Evolutionary conservation across 2,329 filamentous ascomycete genomes (phyloP), one percentile per base, ranked within the genome.

Genomic region (Neonectria neomacrospora): DNA sequence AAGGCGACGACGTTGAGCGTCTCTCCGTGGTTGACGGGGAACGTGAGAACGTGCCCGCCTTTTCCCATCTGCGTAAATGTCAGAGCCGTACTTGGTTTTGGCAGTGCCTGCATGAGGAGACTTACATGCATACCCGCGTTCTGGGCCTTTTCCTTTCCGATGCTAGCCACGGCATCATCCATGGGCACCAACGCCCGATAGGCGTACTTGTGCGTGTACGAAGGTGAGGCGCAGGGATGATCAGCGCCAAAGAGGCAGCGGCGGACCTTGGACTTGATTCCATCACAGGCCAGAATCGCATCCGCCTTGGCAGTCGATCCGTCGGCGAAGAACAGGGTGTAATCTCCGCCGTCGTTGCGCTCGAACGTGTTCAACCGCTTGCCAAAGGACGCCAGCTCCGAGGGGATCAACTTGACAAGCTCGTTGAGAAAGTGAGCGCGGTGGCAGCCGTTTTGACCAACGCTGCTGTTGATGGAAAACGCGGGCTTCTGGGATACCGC

Each of bases 1-100:
- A 79, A 77, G 34, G 85, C 84, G 1, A 84, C 84, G 3, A 85
- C 81, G 64, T 89, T 90, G 76, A 89, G 81, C 0, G 81, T 82
- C 30, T 80, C 77, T 10, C 86, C 85, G 22, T 55, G 56, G 47
- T 55, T 60, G 12, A 60, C 53, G 14, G 56, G 56, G 39, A 60
- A 60, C 9, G 52, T 64, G n/a, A 60, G 23, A 14, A 89, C 73
- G 67, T 90, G 88, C 0, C 83, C 85, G 44, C 80, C 76, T 2
- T 80, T 81, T 0, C 86, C 87, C 65, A 76, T 68, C 74, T 78
- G 10, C 4, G 14, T 16, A 14, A 2, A 47, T 20, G 23, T 61
- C 22, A 61, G 53, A n/a, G n/a, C 10, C 7, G 4, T 26, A 1
- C 12, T 44, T 23, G 2, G 18, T n/a, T 14, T 12, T 28, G 11